phyloP scores from a whole-genome alignment of 2,329 filamentous ascomycete species.

The Colletotrichum caudatum region DNA sequence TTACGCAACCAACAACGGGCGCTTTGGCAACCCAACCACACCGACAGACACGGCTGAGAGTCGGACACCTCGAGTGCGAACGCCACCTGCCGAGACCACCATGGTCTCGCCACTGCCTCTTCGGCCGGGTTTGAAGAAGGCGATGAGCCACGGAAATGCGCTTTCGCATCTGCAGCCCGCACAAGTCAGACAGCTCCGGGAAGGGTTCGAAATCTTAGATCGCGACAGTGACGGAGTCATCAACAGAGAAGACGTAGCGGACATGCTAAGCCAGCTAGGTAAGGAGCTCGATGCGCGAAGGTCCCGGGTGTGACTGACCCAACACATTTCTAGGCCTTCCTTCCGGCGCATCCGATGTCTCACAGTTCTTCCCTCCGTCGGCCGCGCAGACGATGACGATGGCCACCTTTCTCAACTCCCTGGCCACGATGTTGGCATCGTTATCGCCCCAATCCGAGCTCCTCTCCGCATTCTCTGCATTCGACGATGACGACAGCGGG shows the following conservation, averaged over 20 bases:
- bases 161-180: slow-evolving; percentile 81
- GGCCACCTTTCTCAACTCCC: slow-evolving; percentile 84
- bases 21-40: slow-evolving; percentile 57
- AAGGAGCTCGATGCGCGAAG: slow-evolving; percentile 39
- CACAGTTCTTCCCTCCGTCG: slow-evolving; percentile 83
- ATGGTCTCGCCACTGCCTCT: slow-evolving; percentile 53
- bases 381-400: slow-evolving; percentile 81
- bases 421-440: slow-evolving; percentile 79
- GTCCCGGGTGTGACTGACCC: slow-evolving; percentile 25
- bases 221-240: slow-evolving; percentile 87
- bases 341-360: slow-evolving; percentile 76
- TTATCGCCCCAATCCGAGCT: slow-evolving; percentile 85
- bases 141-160: slow-evolving; percentile 62
- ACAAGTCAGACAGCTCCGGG: slow-evolving; percentile 87
- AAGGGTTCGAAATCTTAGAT: slow-evolving; percentile 94
- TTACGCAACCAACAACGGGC: slow-evolving; percentile 44
- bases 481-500: slow-evolving; percentile 95
- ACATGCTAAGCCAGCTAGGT: slow-evolving; percentile 90
- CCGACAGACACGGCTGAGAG: slow-evolving; percentile 53
- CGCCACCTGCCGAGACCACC: slow-evolving; percentile 46
- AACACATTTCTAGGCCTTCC: slow-evolving; percentile 72
- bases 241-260: slow-evolving; percentile 83
- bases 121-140: slow-evolving; percentile 50
- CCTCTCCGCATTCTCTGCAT: slow-evolving; percentile 90
- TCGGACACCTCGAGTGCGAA: slow-evolving; percentile 53